These are phyloP conservation scores for Neofusicoccum sp. DNA, from an alignment of 2,329 filamentous ascomycete species.

Conservation along the genomic window DNA sequence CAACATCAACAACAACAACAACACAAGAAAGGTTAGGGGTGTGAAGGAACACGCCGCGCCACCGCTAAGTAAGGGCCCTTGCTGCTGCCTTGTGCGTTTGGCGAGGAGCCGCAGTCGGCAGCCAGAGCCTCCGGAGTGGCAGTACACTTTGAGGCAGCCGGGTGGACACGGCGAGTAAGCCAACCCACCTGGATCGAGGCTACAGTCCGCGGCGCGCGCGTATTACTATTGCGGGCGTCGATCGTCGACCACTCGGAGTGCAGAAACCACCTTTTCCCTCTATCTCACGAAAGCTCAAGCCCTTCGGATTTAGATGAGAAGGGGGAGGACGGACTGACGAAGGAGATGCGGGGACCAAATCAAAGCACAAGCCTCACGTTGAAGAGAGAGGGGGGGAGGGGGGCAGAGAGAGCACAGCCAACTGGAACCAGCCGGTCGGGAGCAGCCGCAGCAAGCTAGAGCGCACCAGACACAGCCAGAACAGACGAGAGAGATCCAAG, in stretches of 20 bases:
- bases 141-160: neutral
- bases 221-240: too few relatives aligned
- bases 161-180: neutral
- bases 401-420: constrained; percentile 9
- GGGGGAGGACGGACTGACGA: too few relatives aligned
- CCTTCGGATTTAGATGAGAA: neutral
- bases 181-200: neutral
- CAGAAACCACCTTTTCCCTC: neutral
- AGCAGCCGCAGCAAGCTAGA: neutral
- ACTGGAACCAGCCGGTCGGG: neutral
- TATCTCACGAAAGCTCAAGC: constrained; percentile 5
- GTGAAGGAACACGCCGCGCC: too few relatives aligned
- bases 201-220: too few relatives aligned
- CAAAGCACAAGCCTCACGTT: constrained; percentile 3
- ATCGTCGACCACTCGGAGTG: too few relatives aligned
- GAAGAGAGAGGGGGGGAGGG: neutral
- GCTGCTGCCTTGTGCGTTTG: neutral
- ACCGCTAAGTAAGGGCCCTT: too few relatives aligned
- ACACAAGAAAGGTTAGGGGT: too few relatives aligned
- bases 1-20: too few relatives aligned
- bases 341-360: neutral
- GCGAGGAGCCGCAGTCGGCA: constrained; percentile 10
- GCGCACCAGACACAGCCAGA: constrained; percentile 5
- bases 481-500: neutral
- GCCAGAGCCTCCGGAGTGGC: neutral